A percentile compares a stretch with the other conserved stretches of the same genome.
These are phyloP conservation scores for Alternaria metachromatica DNA, from an alignment of 2,329 filamentous ascomycete genomes.

Conservation along the genomic window DNA sequence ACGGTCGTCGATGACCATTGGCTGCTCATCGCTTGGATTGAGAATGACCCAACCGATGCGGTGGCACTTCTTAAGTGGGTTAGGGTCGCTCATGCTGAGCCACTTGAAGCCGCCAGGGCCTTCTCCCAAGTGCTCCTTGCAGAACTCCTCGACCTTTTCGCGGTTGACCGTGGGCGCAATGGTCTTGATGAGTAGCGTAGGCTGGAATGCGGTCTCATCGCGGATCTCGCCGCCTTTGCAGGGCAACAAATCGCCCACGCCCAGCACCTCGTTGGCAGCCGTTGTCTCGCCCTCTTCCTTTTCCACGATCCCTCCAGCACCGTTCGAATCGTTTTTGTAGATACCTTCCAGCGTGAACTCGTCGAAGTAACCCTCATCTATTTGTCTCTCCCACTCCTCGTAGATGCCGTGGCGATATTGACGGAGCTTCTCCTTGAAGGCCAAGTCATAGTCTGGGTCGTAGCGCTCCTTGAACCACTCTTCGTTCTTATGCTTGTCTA, in stretches of 20 bases:
- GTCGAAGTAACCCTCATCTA: slow-evolving; percentile 86
- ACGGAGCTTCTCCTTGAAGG: slow-evolving; percentile 75
- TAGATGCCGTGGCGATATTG: slow-evolving; percentile 81
- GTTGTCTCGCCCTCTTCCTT: slow-evolving; percentile 96
- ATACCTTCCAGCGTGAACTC: slow-evolving; percentile 94
- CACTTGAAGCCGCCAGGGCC: slow-evolving; percentile 92
- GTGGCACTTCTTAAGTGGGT: slow-evolving; percentile 95
- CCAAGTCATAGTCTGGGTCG: slow-evolving; percentile 78
- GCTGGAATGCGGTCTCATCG: slow-evolving; percentile 86
- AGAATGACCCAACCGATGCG: slow-evolving; percentile 99
- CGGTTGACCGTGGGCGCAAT: slow-evolving; percentile 96
- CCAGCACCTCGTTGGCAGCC: slow-evolving; percentile 88
- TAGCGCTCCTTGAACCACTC: slow-evolving; percentile 99
- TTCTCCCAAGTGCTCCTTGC: slow-evolving; percentile 91
- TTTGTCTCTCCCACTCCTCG: slow-evolving; percentile 85
- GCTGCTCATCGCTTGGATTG: slow-evolving; percentile 75
- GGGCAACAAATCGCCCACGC: slow-evolving; percentile 88
- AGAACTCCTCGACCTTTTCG: slow-evolving; percentile 90
- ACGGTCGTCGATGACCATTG: slow-evolving; percentile 67
- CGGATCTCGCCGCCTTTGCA: slow-evolving; percentile 83
- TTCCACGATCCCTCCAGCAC: slow-evolving; percentile 81
- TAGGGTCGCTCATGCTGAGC: slow-evolving; percentile 94
- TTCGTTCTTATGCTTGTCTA: slow-evolving; percentile 89
- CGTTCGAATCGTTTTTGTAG: slow-evolving; percentile 90
- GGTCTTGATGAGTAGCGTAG: slow-evolving; percentile 95